Evolutionary conservation across 257 asterid species (phyloP).

Genomic region (Fraxinus anomala): DNA sequence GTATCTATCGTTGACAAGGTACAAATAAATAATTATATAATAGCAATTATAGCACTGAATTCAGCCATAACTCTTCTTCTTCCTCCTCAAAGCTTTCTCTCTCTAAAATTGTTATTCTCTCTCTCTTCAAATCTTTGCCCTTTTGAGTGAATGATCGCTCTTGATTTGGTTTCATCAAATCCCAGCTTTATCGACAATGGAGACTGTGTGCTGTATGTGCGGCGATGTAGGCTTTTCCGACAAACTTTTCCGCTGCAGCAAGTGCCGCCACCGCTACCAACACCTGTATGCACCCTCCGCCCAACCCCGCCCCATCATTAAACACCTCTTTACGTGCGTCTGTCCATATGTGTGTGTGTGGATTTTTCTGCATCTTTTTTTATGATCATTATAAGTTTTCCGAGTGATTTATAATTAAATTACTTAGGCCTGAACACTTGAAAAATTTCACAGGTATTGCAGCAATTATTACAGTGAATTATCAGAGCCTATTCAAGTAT

Average conservation of each 20-base stretch:
- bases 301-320: neutral
- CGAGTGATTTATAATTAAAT: neutral
- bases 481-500: conserved; percentile 29
- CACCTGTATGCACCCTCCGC: conserved; percentile 57
- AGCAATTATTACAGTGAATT: conserved; percentile 40
- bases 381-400: neutral
- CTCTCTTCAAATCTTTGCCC: conserved; percentile 1
- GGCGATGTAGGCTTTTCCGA: conserved; percentile 90
- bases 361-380: neutral
- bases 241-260: conserved; percentile 81
- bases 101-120: conserved; percentile 16
- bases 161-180: neutral
- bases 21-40: neutral
- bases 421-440: neutral
- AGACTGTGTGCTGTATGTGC: conserved; percentile 72
- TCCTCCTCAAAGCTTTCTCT: neutral
- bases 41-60: conserved; percentile 13
- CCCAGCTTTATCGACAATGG: neutral
- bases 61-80: neutral
- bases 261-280: conserved; percentile 74
- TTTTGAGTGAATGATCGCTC: neutral
- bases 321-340: neutral
- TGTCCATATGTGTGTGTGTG: neutral
- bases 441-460: conserved; percentile 40
- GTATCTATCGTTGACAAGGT: conserved; percentile 18